Percentiles rank a stretch among this genome's conserved stretches.
Conservation (phyloP, 1,284 basidiomycete genomes). For the Coriolopsis trogii region DNA sequence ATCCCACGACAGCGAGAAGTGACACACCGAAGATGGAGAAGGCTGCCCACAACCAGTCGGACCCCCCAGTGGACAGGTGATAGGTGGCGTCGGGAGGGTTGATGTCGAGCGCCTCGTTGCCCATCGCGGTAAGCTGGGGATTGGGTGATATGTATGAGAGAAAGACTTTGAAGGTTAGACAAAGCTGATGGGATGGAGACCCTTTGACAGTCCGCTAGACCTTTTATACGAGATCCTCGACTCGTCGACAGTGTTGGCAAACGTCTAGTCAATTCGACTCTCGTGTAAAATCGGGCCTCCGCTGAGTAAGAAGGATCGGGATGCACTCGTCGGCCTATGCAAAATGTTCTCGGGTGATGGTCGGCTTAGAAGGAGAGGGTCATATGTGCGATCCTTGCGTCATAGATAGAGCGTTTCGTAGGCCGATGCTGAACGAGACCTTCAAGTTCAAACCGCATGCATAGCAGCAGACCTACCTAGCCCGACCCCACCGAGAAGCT, state of each 20-base stretch:
- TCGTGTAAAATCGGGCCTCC: conserved; percentile 15
- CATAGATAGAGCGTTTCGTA: conserved; percentile 6
- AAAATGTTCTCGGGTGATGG: conserved; percentile 9
- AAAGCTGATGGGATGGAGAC: no score
- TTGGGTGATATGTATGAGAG: not conserved
- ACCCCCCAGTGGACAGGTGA: conserved; percentile 44
- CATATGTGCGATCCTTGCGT: conserved; percentile 19
- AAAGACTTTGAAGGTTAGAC: no score
- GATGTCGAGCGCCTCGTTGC: conserved; percentile 31
- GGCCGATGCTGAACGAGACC: not conserved
- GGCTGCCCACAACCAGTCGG: conserved; percentile 60
- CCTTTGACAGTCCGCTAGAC: no score
- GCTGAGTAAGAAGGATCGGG: conserved; percentile 5
- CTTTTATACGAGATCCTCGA: conserved; percentile 12
- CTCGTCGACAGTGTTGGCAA: no score
- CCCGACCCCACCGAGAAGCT: no score
- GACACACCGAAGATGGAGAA: conserved; percentile 50
- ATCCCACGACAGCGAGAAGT: conserved; percentile 42
- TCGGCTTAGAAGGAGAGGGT: conserved; percentile 8
- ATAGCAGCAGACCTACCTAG: not conserved
- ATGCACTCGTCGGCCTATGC: conserved; percentile 6
- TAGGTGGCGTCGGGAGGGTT: conserved; percentile 43
- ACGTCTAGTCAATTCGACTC: not conserved
- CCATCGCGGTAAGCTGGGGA: conserved; percentile 16
- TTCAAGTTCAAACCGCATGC: conserved; percentile 2